Percentiles rank a stretch among this genome's conserved stretches.
Conservation (phyloP, 78 protist species). For the Dictyostelium firmibasis region DNA sequence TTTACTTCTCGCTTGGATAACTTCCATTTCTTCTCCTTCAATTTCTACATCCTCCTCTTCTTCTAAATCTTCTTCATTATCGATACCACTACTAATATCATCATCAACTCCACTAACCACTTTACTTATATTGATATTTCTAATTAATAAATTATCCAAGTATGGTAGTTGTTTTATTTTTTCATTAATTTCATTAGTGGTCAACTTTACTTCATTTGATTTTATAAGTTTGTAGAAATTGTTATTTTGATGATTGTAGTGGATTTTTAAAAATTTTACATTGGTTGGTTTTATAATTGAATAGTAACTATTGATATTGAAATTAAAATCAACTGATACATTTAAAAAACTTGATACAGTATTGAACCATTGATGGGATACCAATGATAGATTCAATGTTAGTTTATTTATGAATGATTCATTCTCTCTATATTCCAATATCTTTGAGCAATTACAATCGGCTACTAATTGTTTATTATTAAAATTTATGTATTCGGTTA, state of each 20-base stretch:
- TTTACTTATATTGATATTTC: background rate
- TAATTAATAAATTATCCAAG: background rate
- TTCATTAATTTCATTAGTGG: background rate
- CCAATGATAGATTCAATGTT: background rate
- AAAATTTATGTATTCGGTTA: background rate
- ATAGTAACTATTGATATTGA: background rate
- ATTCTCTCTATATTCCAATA: background rate
- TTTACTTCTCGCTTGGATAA: too few relatives aligned
- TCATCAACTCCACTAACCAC: background rate
- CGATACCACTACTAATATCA: background rate
- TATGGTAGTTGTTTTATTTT: background rate
- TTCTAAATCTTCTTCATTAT: background rate
- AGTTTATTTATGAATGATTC: background rate
- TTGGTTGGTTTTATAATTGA: background rate
- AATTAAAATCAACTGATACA: conserved; percentile 1
- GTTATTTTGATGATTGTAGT: background rate
- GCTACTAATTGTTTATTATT: background rate
- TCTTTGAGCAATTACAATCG: background rate
- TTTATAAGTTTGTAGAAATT: background rate
- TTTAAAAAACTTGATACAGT: background rate
- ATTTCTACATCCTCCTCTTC: background rate
- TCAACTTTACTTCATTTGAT: background rate
- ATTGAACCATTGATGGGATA: background rate
- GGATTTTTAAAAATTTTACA: background rate
- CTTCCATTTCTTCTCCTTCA: background rate